Conservation (phyloP, 2,329 filamentous ascomycete species). For the Didymella sp. region DNA sequence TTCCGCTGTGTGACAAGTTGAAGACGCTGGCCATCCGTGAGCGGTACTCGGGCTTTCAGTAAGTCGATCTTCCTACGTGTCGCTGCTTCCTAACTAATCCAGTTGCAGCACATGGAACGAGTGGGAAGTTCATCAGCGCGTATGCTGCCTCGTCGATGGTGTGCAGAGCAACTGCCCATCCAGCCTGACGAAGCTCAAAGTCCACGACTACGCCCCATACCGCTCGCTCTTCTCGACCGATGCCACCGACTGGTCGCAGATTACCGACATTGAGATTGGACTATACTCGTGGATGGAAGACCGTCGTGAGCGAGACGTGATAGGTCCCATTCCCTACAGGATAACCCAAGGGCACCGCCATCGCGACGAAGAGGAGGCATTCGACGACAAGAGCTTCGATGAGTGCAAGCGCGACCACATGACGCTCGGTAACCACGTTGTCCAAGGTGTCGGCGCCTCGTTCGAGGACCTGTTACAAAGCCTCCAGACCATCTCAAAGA, state of each 20-base stretch:
- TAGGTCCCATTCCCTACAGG: conserved; percentile 43
- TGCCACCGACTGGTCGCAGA: conserved; percentile 39
- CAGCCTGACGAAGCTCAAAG: conserved; percentile 42
- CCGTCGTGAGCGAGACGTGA: conserved; percentile 43
- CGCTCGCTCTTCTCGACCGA: conserved; percentile 46
- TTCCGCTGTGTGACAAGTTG: conserved; percentile 40
- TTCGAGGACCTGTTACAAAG: conserved; percentile 45
- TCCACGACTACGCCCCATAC: conserved; percentile 47
- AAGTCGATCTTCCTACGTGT: background rate
- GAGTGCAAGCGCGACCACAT: conserved; percentile 45
- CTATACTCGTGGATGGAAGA: conserved; percentile 47
- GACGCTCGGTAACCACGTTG: conserved; percentile 44
- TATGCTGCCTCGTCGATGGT: conserved; percentile 47
- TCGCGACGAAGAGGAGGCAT: conserved; percentile 45
- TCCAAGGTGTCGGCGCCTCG: conserved; percentile 42
- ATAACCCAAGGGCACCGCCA: conserved; percentile 45
- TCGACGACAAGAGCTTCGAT: conserved; percentile 46
- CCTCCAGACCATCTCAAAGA: conserved; percentile 39
- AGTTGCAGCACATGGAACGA: conserved; percentile 43
- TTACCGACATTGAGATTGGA: conserved; percentile 43
- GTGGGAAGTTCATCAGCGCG: conserved; percentile 48
- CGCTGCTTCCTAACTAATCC: conserved; percentile 14
- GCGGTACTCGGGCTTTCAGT: conserved; percentile 44
- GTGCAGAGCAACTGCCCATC: conserved; percentile 41
- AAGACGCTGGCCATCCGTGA: conserved; percentile 46